Percentiles rank a stretch among this genome's conserved stretches.
Evolutionary conservation across 495 filamentous ascomycete genomes (phyloP).

Genomic region (Hypoxylon lenormandii): DNA sequence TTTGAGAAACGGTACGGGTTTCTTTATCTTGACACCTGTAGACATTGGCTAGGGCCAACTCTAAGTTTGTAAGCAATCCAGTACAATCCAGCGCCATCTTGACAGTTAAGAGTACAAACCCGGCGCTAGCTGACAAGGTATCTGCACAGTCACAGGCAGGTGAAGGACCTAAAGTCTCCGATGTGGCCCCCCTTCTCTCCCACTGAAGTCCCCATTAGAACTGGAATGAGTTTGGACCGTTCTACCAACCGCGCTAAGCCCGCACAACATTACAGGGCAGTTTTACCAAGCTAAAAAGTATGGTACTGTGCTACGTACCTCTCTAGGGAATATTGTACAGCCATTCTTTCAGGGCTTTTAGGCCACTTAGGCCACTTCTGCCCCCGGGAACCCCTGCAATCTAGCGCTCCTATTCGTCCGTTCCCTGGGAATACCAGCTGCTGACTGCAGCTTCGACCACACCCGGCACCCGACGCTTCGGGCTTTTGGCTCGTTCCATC

Average conservation of each 20-base stretch:
- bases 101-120: slow-evolving; percentile 9
- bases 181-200: background rate
- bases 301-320: too few relatives aligned
- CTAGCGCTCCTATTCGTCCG: slow-evolving; percentile 7
- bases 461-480: slow-evolving; percentile 40
- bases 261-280: slow-evolving; percentile 33
- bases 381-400: slow-evolving; percentile 15
- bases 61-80: background rate
- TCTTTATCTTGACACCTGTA: slow-evolving; percentile 23
- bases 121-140: slow-evolving; percentile 17
- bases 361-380: slow-evolving; percentile 10
- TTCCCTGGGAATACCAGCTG: slow-evolving; percentile 5
- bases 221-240: slow-evolving; percentile 45
- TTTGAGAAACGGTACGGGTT: slow-evolving; percentile 7
- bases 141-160: background rate
- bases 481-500: slow-evolving; percentile 47
- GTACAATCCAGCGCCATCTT: background rate
- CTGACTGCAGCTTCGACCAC: slow-evolving; percentile 43
- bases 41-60: slow-evolving; percentile 17
- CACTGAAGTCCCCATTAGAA: slow-evolving; percentile 33
- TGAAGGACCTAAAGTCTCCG: slow-evolving; percentile 5
- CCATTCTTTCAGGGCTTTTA: slow-evolving; percentile 18
- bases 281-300: slow-evolving; percentile 18
- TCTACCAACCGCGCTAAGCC: slow-evolving; percentile 44
- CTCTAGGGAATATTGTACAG: too few relatives aligned